Evolutionary conservation across 2,329 filamentous ascomycete species (phyloP), one percentile per base, ranked within the genome.

Genomic region (Lachnellula occidentalis): DNA sequence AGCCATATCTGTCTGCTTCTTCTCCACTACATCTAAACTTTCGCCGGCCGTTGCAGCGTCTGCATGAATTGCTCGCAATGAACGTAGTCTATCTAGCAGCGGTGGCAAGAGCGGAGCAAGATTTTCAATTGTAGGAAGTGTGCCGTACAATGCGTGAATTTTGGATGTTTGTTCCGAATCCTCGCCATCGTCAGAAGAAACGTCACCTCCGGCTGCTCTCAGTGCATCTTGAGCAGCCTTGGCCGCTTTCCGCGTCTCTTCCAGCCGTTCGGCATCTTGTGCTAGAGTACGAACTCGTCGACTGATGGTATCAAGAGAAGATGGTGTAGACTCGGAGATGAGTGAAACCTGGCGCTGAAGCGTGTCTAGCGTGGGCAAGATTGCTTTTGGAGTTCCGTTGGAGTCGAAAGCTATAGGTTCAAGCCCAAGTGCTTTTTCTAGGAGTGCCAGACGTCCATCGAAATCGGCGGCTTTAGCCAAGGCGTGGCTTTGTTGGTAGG

Each of bases 131-230:
- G 90, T 94, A 1, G 91, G 87, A 15, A 99, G 76, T 3, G 90
- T 89, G 1, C 88, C 87, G 71, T 96, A 96, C 5, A 99, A 80
- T 1, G 92, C 89, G 61, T 95, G 94, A 69, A 99, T 88, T 70
- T 96, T 96, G 51, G 88, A 80, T 41, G 85, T 80, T 64, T 95
- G 88, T 64, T 95, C 90, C 8, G 78, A 74, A 59, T 86, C 77
- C 54, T 80, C 73, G 7, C 62, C 70, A 8, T 85, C 76, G 54
- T 76, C 73, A 4, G 73, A 17, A 31, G 74, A 71, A 31, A 50
- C 42, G n/a, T 67, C 66, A 19, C 55, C 65, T 27, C 62, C 66
- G 5, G 73, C 70, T 9, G 76, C 75, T 56, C 61, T 63, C 21
- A 85, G 72, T 27, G 81, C 79, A 53, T 86, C 84, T 58, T 85